Conservation (phyloP, 2,329 filamentous ascomycete genomes). For the Aureobasidium leucospermi region DNA sequence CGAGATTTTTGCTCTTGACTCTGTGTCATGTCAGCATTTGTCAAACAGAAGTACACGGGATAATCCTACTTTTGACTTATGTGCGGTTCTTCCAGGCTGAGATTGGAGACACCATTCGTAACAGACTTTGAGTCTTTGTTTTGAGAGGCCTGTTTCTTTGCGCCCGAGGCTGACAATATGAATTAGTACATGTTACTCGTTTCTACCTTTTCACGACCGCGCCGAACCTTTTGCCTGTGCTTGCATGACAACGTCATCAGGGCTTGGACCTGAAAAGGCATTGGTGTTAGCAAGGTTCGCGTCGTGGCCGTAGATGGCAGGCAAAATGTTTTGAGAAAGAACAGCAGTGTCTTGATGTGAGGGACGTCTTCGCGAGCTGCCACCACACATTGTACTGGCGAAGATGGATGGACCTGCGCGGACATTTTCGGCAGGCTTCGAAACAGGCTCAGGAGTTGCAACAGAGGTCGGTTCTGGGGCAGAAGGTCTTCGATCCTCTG, state of each 20-base stretch:
- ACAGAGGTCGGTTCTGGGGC: background rate
- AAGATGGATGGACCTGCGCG: constrained; percentile 14
- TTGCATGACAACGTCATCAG: constrained; percentile 79
- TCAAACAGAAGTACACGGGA: no score
- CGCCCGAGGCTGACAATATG: constrained; percentile 18
- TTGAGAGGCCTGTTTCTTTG: constrained; percentile 17
- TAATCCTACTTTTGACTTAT: constrained; percentile 6
- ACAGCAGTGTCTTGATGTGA: background rate
- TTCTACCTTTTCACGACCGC: constrained; percentile 7
- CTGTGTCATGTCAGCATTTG: constrained; percentile 22
- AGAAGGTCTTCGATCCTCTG: constrained; percentile 6
- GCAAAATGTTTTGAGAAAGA: constrained; percentile 22
- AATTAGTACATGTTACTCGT: background rate
- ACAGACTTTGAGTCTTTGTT: constrained; percentile 30
- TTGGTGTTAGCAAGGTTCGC: constrained; percentile 39
- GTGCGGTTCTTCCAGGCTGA: constrained; percentile 43
- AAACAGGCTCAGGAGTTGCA: background rate
- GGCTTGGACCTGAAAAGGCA: constrained; percentile 78
- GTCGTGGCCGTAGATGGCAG: constrained; percentile 35
- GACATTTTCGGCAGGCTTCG: background rate
- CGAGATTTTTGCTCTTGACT: constrained; percentile 65
- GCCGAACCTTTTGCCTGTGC: constrained; percentile 56
- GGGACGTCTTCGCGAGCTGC: background rate
- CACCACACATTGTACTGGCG: constrained; percentile 14
- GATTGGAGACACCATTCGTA: constrained; percentile 40